Percentiles rank a stretch among this genome's conserved stretches.
Conservation (phyloP, 441 rosid genomes). For the Erodium chrysanthum region DNA sequence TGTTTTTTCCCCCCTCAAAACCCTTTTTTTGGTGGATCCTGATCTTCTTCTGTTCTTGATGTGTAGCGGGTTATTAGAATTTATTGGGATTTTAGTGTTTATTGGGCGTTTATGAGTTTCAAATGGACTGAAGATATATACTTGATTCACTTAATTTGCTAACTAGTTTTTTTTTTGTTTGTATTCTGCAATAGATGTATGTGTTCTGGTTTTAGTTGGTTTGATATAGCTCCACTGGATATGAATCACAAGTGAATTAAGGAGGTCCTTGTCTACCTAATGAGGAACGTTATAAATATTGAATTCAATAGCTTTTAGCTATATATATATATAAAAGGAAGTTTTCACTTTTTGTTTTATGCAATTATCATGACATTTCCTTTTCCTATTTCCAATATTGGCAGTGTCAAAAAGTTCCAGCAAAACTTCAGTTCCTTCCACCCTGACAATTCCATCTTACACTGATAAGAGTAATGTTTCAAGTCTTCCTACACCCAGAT, state of each 20-base stretch:
- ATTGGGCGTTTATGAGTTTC: neutral
- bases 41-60: neutral
- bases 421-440: slow-evolving; percentile 47
- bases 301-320: neutral
- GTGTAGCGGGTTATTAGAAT: neutral
- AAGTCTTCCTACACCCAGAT: slow-evolving; percentile 46
- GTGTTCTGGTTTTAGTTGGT: too few relatives aligned
- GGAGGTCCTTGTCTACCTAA: neutral
- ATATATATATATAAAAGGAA: neutral
- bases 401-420: slow-evolving; percentile 46
- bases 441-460: slow-evolving; percentile 45
- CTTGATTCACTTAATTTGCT: neutral
- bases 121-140: neutral
- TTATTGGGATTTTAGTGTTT: neutral
- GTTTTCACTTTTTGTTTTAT: neutral
- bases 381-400: slow-evolving; percentile 24
- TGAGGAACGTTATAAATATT: neutral
- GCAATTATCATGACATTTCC: neutral
- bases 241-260: neutral
- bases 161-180: too few relatives aligned
- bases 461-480: slow-evolving; percentile 36
- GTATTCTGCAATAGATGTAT: too few relatives aligned
- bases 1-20: neutral
- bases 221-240: too few relatives aligned
- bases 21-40: neutral